phyloP scores from a whole-genome alignment of 2,329 filamentous ascomycete species.

The Phialocephala sp. region DNA sequence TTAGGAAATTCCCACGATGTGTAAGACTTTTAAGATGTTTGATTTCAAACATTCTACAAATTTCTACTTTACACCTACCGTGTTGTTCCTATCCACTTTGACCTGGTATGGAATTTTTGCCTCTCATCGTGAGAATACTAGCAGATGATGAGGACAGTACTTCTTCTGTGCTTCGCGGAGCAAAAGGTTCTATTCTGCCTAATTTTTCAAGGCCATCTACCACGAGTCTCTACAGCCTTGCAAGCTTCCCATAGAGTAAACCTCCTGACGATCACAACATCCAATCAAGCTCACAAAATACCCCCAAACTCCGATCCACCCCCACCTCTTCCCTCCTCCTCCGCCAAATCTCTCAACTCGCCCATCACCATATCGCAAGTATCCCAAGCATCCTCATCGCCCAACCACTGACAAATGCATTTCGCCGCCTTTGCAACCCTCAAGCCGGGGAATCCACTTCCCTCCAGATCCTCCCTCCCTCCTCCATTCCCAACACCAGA shows the following conservation, averaged over 20 bases:
- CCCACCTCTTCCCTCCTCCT: slow-evolving; percentile 2
- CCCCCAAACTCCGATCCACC: background rate
- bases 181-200: too few species aligned
- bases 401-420: slow-evolving; percentile 29
- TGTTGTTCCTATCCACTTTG: too few species aligned
- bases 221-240: too few species aligned
- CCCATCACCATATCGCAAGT: slow-evolving; percentile 17
- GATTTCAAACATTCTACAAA: too few species aligned
- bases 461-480: background rate
- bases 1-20: background rate
- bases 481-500: background rate
- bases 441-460: background rate
- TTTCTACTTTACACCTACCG: too few species aligned
- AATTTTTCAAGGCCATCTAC: too few species aligned
- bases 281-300: background rate
- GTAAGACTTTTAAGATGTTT: too few species aligned
- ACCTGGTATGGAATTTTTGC: too few species aligned
- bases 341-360: slow-evolving; percentile 26
- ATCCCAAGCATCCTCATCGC: slow-evolving; percentile 22
- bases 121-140: too few species aligned
- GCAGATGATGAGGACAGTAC: too few species aligned
- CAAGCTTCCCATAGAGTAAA: background rate
- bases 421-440: slow-evolving; percentile 25
- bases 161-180: too few species aligned
- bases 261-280: background rate